These are phyloP conservation scores for Solanum chacoense DNA, from an alignment of 305 asterid genomes.

Conservation along the genomic window DNA sequence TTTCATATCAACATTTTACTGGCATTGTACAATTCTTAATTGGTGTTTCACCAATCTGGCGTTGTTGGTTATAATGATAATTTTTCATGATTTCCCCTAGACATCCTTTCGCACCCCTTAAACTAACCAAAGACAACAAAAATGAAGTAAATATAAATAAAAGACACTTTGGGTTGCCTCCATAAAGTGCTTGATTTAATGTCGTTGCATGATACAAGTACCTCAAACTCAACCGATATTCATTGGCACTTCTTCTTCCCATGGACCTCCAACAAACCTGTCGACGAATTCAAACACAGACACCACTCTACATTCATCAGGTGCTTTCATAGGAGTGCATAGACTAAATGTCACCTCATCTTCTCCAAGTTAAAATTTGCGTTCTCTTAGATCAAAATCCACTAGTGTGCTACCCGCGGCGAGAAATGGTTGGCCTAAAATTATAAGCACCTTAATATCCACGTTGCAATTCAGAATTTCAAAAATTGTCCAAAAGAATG, in stretches of 20 bases:
- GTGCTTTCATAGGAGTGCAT: background rate
- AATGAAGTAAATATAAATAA: too few species aligned
- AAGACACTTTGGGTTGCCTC: too few species aligned
- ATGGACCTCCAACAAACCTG: background rate
- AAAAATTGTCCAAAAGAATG: background rate
- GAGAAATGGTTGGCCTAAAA: background rate
- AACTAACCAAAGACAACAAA: too few species aligned
- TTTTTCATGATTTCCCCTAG: too few species aligned
- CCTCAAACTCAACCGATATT: background rate
- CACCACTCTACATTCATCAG: background rate
- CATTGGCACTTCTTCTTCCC: background rate
- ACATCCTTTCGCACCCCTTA: too few species aligned
- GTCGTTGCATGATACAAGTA: background rate
- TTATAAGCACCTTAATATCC: background rate
- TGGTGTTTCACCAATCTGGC: too few species aligned
- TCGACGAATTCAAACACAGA: background rate
- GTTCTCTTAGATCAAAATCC: background rate
- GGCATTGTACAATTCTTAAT: too few species aligned
- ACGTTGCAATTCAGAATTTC: background rate
- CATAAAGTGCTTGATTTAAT: background rate
- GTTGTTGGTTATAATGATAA: too few species aligned
- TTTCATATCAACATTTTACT: too few species aligned
- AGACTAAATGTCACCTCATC: too few species aligned
- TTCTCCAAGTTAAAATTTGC: background rate
- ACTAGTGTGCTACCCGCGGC: background rate